Conservation (phyloP, 2,329 filamentous ascomycete genomes). For the Ophiostoma tasmaniense region DNA sequence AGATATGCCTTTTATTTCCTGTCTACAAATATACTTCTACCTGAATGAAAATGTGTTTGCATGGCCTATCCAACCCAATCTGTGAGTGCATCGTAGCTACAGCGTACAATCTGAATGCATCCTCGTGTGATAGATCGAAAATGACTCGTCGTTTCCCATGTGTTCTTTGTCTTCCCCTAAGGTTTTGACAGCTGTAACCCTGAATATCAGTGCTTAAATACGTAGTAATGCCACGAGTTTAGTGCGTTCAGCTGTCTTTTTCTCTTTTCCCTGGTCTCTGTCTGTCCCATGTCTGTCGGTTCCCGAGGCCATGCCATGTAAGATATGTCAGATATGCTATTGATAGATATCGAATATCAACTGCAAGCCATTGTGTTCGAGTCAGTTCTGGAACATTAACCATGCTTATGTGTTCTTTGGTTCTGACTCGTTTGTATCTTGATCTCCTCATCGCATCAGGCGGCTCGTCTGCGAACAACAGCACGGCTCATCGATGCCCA, state of each 20-base stretch:
- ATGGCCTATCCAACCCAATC: background rate
- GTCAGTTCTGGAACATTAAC: background rate
- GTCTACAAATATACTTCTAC: no score
- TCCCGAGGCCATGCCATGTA: background rate
- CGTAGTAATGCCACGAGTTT: background rate
- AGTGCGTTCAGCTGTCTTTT: background rate
- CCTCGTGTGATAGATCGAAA: slow-evolving; percentile 14
- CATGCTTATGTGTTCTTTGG: background rate
- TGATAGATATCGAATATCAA: background rate
- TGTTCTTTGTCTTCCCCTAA: background rate
- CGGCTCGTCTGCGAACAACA: background rate
- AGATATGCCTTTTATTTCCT: no score
- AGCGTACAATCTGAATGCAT: background rate
- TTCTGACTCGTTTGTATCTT: background rate
- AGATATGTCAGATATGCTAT: no score
- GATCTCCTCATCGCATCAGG: background rate
- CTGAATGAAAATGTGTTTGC: background rate
- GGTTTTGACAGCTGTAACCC: background rate
- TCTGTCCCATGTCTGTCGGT: background rate
- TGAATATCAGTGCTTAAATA: background rate
- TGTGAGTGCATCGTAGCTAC: background rate
- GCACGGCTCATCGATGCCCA: background rate
- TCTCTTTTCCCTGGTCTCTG: background rate
- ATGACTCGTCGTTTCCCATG: slow-evolving; percentile 12
- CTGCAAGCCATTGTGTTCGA: background rate